Percentiles rank a stretch among this genome's conserved stretches.
These are phyloP conservation scores for Fusarium caatingaense DNA, from an alignment of 2,329 filamentous ascomycete genomes.

Conservation along the genomic window DNA sequence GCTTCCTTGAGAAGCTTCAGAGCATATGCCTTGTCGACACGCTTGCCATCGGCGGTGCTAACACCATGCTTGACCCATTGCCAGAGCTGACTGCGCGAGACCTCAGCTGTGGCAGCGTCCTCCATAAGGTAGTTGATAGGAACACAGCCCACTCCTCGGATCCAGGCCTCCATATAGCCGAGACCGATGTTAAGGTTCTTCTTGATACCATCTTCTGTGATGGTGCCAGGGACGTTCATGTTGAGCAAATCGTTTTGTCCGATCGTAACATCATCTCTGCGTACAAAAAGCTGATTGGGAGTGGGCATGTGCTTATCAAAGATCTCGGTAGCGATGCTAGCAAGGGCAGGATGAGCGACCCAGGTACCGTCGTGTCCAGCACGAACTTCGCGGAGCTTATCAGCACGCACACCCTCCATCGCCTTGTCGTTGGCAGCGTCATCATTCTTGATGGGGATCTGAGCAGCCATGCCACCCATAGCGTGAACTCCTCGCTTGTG, in stretches of 20 bases:
- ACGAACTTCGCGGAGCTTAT: constrained; percentile 95
- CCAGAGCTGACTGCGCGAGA: constrained; percentile 94
- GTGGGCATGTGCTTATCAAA: constrained; percentile 99
- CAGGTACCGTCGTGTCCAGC: constrained; percentile 97
- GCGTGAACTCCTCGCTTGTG: constrained; percentile 97
- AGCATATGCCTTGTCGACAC: constrained; percentile 91
- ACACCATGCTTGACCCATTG: constrained; percentile 86
- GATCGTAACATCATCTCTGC: constrained; percentile 89
- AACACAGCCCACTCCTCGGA: constrained; percentile 93
- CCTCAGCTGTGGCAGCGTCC: constrained; percentile 96
- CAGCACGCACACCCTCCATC: constrained; percentile 91
- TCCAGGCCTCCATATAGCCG: constrained; percentile 98
- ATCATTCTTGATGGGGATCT: constrained; percentile 98
- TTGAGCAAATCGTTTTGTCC: constrained; percentile 92
- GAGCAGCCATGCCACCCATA: constrained; percentile 98
- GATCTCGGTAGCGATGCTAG: constrained; percentile 86
- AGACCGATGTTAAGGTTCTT: constrained; percentile 98
- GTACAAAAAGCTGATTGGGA: constrained; percentile 93
- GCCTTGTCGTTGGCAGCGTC: constrained; percentile 89
- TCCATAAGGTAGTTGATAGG: constrained; percentile 99
- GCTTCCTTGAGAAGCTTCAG: constrained; percentile 89
- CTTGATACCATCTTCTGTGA: constrained; percentile 94
- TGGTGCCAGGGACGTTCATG: constrained; percentile 93
- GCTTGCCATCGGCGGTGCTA: constrained; percentile 87
- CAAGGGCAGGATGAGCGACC: constrained; percentile 96